Conservation (phyloP, 2,329 filamentous ascomycete species). For the Neoscytalidium dimidiatum region DNA sequence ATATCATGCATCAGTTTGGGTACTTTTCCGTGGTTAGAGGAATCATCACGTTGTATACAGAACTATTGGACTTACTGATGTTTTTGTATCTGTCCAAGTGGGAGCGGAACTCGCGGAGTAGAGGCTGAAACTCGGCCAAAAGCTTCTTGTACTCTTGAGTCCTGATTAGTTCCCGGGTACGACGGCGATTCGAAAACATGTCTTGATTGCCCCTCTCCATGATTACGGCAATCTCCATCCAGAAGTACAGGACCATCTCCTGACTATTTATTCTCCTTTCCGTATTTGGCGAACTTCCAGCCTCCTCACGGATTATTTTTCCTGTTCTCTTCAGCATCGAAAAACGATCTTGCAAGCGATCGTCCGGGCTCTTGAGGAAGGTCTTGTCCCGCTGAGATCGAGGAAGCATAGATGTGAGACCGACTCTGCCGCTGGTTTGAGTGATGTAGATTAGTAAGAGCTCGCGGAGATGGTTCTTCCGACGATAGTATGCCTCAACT, state of each 20-base stretch:
- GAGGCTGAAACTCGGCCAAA: conserved; percentile 77
- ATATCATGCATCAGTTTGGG: conserved; percentile 68
- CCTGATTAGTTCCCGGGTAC: conserved; percentile 86
- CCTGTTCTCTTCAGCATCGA: conserved; percentile 20
- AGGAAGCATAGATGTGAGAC: conserved; percentile 92
- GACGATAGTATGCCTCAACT: conserved; percentile 74
- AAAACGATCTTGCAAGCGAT: conserved; percentile 39
- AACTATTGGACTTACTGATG: background rate
- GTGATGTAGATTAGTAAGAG: conserved; percentile 88
- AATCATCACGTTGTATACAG: background rate
- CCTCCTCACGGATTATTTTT: conserved; percentile 13
- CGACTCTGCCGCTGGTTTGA: conserved; percentile 88
- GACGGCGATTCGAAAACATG: conserved; percentile 82
- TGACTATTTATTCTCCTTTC: conserved; percentile 33
- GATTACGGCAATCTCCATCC: conserved; percentile 88
- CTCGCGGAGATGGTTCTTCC: conserved; percentile 79
- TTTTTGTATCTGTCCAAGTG: conserved; percentile 71
- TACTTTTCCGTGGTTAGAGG: conserved; percentile 39
- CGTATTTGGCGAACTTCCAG: conserved; percentile 11
- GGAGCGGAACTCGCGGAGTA: conserved; percentile 75
- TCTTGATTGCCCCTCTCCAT: conserved; percentile 90
- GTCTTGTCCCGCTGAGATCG: conserved; percentile 33
- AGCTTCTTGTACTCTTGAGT: conserved; percentile 80
- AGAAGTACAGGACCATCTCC: conserved; percentile 73
- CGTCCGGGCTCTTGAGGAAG: conserved; percentile 32